phyloP scores from a whole-genome alignment of 805 yeast genomes.

The Wickerhamomyces queroliae region DNA sequence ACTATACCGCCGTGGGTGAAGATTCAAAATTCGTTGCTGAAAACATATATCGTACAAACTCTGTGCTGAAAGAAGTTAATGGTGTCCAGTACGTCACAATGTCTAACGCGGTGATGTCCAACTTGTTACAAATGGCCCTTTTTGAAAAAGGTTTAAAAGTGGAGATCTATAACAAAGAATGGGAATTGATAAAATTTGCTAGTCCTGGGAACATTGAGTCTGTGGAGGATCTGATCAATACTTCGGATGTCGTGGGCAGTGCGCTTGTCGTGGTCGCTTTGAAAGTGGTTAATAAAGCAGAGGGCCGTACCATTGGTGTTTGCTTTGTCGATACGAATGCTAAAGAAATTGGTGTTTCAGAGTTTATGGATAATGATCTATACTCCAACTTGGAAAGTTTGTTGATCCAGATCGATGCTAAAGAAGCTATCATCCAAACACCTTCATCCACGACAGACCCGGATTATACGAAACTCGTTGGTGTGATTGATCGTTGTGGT shows the following conservation, averaged over 20 bases:
- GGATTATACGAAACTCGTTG: conserved; percentile 59
- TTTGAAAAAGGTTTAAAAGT: conserved; percentile 70
- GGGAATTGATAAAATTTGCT: conserved; percentile 55
- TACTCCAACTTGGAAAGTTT: conserved; percentile 83
- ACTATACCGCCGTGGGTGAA: conserved; percentile 64
- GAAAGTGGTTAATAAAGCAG: conserved; percentile 27
- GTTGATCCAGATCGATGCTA: conserved; percentile 82
- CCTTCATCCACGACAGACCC: conserved; percentile 32
- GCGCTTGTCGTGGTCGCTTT: conserved; percentile 48
- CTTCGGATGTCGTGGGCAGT: conserved; percentile 33
- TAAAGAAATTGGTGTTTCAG: conserved; percentile 62
- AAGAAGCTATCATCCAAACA: conserved; percentile 66
- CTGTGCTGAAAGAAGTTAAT: conserved; percentile 64
- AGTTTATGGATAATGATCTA: conserved; percentile 82
- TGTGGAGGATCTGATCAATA: conserved; percentile 62
- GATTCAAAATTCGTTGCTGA: conserved; percentile 87
- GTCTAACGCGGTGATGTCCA: conserved; percentile 66
- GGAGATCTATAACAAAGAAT: conserved; percentile 69
- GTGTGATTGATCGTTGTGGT: conserved; percentile 74
- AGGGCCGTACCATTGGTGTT: conserved; percentile 59
- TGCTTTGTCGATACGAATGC: conserved; percentile 73
- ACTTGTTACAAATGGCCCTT: conserved; percentile 58
- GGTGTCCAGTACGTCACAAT: conserved; percentile 64
- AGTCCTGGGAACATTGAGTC: conserved; percentile 88
- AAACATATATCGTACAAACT: conserved; percentile 71